Base-by-base conservation (phyloP, 495 filamentous ascomycete species). In the Penicillium samsonianum region DNA sequence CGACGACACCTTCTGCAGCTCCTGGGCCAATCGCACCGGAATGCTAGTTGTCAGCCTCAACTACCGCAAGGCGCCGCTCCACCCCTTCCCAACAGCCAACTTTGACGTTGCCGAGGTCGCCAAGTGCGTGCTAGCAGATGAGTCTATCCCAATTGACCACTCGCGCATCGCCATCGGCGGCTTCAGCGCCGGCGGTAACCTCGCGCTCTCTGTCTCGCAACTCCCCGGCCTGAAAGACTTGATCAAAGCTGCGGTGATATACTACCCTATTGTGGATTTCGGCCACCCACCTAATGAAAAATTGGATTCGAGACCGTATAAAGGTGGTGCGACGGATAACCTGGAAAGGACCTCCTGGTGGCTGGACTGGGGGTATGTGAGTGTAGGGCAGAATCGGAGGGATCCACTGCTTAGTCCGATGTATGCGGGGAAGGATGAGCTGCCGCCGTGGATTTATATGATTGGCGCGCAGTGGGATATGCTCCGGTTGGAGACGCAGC, bases 111-210 rank as follows among this genome's bases (percentile, higher is more conserved):
- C 55, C 20, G 67, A 62, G 10, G 38, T 70, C 23, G 58, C 57
- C 4, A 53, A 57, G 1, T 79, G 72, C 11, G 82, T 73, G 42
- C 74, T 79, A 61, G 57, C 80, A 71, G 68, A 56, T 58, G 45
- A 54, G 20, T 38, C 44, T n/a, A 55, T 67, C 22, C 48, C 73
- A 57, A 57, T 72, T 58, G 68, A 77, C 70, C 65, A 65, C 5
- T 44, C 61, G 1, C 63, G 67, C 10, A 60, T 74, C 6, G 60
- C 57, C 0, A 69, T 77, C 33, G 74, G 73, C 16, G 74, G 74
- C 10, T 74, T 70, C 58, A 72, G 68, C 53, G 73, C 74, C 26
- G 74, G 74, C 10, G 74, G 54, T 4, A 72, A 72, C 44, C 63
- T 77, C 1, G 58, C 65, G 2, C 60, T 75, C 0, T 65, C 65